phyloP scores from a whole-genome alignment of 1,284 basidiomycete genomes.

The Heterobasidion parviporum region DNA sequence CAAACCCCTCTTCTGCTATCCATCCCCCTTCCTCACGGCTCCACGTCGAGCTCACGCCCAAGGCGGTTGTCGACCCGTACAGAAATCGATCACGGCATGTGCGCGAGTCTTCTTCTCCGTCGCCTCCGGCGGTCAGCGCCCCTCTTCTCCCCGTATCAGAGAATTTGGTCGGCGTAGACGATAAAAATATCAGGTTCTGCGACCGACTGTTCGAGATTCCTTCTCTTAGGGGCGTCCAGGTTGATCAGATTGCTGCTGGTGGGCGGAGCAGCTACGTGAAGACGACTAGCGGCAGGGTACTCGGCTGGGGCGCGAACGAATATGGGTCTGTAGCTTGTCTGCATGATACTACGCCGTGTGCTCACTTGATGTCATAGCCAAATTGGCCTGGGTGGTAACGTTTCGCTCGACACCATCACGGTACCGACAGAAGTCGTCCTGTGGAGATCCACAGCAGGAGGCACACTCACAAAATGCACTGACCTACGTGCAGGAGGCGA shows the following conservation, averaged over 20 bases:
- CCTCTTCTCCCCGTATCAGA: constrained; percentile 16
- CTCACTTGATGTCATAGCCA: constrained; percentile 39
- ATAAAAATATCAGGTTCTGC: constrained; percentile 60
- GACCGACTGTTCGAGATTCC: constrained; percentile 78
- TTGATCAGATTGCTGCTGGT: constrained; percentile 71
- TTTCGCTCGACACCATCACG: constrained; percentile 66
- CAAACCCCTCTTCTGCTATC: constrained; percentile 24
- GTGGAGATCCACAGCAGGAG: constrained; percentile 46
- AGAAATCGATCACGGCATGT: constrained; percentile 33
- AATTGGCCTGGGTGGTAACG: constrained; percentile 70
- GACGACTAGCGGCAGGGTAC: constrained; percentile 64
- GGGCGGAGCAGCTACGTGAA: constrained; percentile 67
- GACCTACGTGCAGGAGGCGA: constrained; percentile 69
- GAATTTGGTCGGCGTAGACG: constrained; percentile 28
- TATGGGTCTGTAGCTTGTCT: constrained; percentile 44
- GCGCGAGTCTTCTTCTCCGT: constrained; percentile 7
- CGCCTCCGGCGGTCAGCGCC: constrained; percentile 1
- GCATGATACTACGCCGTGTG: background rate
- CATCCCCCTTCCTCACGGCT: constrained; percentile 20
- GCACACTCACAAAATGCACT: constrained; percentile 53
- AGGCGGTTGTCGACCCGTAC: constrained; percentile 44
- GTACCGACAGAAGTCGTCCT: constrained; percentile 84
- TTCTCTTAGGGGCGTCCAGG: constrained; percentile 55
- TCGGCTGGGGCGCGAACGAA: constrained; percentile 89
- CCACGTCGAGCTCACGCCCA: constrained; percentile 54